Conservation (phyloP, 441 rosid species). For the Croton laevigatus region DNA sequence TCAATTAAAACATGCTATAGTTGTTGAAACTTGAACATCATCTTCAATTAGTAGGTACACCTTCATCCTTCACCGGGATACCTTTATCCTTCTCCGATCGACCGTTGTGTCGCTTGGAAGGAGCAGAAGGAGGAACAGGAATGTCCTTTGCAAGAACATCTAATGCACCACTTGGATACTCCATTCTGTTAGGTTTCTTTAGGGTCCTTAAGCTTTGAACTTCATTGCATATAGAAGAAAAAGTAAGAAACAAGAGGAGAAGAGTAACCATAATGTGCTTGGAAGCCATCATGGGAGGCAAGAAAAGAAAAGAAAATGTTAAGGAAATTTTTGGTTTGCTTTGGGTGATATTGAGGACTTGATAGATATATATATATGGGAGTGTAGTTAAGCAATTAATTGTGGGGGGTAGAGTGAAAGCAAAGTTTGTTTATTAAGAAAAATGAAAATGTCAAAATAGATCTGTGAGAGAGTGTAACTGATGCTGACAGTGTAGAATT, state of each 20-base stretch:
- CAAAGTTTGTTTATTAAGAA: background rate
- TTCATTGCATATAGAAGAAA: slow-evolving; percentile 23
- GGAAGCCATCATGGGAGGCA: slow-evolving; percentile 29
- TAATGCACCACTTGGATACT: background rate
- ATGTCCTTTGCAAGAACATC: slow-evolving; percentile 15
- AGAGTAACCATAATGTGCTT: slow-evolving; percentile 16
- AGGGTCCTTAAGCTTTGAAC: slow-evolving; percentile 5
- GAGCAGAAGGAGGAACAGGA: slow-evolving; percentile 50
- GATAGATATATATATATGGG: background rate
- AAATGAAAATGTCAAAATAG: slow-evolving; percentile 10
- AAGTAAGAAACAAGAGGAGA: slow-evolving; percentile 29
- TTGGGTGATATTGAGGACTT: background rate
- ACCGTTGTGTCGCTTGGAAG: slow-evolving; percentile 42
- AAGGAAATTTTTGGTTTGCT: background rate
- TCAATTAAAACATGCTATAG: background rate
- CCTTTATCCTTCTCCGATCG: background rate
- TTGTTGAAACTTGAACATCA: slow-evolving; percentile 7
- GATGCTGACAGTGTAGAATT: slow-evolving; percentile 15
- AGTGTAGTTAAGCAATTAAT: background rate
- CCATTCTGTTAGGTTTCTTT: background rate
- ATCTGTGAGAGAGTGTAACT: slow-evolving; percentile 14
- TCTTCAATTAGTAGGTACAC: background rate
- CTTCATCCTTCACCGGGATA: background rate
- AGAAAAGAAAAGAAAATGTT: background rate
- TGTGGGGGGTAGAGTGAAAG: slow-evolving; percentile 13